Base-by-base conservation (phyloP, 805 yeast genomes). In the Spathaspora arborariae region DNA sequence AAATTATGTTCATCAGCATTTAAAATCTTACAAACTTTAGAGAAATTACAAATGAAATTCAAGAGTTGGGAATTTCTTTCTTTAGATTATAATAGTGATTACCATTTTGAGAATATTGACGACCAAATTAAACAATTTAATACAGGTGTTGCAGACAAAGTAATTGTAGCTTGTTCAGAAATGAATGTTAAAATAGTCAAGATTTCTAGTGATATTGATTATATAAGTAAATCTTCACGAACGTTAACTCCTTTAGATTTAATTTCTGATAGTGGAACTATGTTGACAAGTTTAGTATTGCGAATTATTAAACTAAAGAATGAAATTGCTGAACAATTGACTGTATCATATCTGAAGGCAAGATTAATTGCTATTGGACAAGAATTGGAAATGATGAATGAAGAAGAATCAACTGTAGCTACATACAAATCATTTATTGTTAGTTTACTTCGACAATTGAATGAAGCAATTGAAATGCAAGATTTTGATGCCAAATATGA, bases 311-410 rank as follows among this genome's bases (percentile, higher is more conserved):
- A 74, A 54, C 57, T 82, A 41, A 76, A 78, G 51, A 78, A 76
- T 50, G 67, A 71, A 16, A 59, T 82, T 24, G 70, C 75, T 5
- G 82, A 81, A 44, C 71, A 75, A 45, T 65, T 84, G 13, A 75
- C 82, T 1, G 75, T 81, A 9, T 71, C 80, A 10, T 83, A 84
- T 59, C 81, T 84, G 56, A 80, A 81, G 56, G 83, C 89, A 20
- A 82, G 80, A 53, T 67, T 85, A 44, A 76, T 84, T 26, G 68
- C 77, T 11, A 84, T 85, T 15, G 86, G 85, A n/a, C 71, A 75
- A 33, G 87, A 83, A 50, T 59, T 85, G 43, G 82, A 79, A 47
- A 59, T 68, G 36, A 74, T 76, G 60, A 63, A 73, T 38, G 68
- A 64, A 1, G 67, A 62, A 7, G 61, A 58, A 22, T 51, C 51